phyloP scores from a whole-genome alignment of 495 filamentous ascomycete genomes.

The Podospora pseudopauciseta region DNA sequence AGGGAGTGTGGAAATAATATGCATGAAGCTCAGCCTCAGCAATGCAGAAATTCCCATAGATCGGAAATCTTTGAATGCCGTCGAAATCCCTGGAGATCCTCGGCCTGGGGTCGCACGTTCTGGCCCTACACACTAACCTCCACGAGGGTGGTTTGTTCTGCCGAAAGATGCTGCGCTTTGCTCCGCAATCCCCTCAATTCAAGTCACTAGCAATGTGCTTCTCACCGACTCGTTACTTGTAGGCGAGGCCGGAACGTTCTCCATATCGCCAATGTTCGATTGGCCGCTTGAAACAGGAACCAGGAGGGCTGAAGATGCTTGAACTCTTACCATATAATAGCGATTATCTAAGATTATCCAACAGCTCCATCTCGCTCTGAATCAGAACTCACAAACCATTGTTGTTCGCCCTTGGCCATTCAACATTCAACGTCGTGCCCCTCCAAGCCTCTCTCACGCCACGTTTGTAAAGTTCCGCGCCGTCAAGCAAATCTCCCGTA shows the following conservation, averaged over 20 bases:
- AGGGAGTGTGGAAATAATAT: background rate
- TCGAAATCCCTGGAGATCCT: background rate
- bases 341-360: too few species aligned
- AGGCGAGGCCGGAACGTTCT: background rate
- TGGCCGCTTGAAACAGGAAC: background rate
- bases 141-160: background rate
- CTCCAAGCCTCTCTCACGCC: background rate
- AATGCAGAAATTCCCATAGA: background rate
- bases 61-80: background rate
- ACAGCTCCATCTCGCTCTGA: background rate
- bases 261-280: background rate
- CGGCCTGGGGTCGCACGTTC: background rate
- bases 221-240: too few species aligned
- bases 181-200: too few species aligned
- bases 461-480: background rate
- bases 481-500: background rate
- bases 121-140: background rate
- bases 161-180: background rate
- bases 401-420: background rate
- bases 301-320: background rate
- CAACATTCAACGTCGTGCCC: background rate
- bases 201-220: too few species aligned
- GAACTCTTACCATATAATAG: too few species aligned
- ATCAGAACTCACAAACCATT: background rate
- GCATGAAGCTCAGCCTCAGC: constrained; percentile 1